Evolutionary conservation across 73 alveolate genomes (phyloP).

Genomic region (Blepharisma japonicum): DNA sequence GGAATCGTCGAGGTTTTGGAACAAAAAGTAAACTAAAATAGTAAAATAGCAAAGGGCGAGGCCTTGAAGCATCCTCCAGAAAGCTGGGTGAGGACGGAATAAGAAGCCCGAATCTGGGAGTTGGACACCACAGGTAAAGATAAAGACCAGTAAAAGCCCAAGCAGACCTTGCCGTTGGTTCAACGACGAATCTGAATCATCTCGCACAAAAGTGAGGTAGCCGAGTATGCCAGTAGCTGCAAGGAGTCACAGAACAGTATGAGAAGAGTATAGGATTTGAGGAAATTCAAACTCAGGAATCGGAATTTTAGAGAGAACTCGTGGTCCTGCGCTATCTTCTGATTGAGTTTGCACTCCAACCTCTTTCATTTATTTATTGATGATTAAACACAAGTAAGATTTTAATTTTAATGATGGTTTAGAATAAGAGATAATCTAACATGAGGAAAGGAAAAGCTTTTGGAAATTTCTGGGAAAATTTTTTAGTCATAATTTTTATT

Average conservation of each 20-base stretch:
- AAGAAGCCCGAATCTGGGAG: neutral
- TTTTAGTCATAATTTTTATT: no score
- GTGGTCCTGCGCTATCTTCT: slow-evolving; percentile 3
- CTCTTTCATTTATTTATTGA: slow-evolving; percentile 22
- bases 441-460: no score
- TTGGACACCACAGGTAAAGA: neutral
- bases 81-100: slow-evolving; percentile 79
- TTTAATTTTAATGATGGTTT: no score
- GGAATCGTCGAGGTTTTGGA: slow-evolving; percentile 44
- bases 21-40: slow-evolving; percentile 45
- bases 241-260: slow-evolving; percentile 21
- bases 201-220: slow-evolving; percentile 6
- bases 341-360: slow-evolving; percentile 26
- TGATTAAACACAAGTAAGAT: no score
- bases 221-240: neutral
- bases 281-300: slow-evolving; percentile 32
- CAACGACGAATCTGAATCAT: neutral
- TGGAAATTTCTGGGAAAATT: no score
- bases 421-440: no score
- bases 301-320: slow-evolving; percentile 19
- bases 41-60: slow-evolving; percentile 50
- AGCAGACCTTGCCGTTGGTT: neutral
- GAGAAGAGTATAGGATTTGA: slow-evolving; percentile 27
- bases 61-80: slow-evolving; percentile 83
- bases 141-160: neutral